Evolutionary conservation across 768 basidiomycete species (phyloP).

Genomic region (Leccinum imitatum): DNA sequence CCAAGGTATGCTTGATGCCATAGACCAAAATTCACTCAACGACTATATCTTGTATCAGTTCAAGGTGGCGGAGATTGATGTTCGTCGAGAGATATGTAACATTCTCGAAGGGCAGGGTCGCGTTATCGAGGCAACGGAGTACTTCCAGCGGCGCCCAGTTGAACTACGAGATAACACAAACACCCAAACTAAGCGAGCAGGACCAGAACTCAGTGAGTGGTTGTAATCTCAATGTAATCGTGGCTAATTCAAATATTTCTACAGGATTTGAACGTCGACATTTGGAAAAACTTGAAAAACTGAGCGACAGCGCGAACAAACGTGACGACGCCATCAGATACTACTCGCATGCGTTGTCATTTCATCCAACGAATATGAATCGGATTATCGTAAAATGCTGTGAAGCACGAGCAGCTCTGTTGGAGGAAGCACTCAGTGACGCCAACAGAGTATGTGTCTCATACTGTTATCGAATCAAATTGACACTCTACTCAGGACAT

Average conservation of each 20-base stretch:
- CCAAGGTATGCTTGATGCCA: not conserved
- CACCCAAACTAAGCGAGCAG: not conserved
- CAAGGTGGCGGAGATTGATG: not conserved
- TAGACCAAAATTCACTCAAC: not conserved
- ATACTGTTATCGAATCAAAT: not conserved
- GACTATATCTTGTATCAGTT: not conserved
- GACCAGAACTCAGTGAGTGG: conserved; percentile 1
- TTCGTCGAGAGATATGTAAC: not conserved
- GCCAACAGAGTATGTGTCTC: not conserved
- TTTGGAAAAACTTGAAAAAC: not conserved
- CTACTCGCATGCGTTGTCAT: not conserved
- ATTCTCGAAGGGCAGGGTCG: not conserved
- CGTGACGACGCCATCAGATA: not conserved
- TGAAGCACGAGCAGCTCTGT: not conserved
- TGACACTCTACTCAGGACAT: not conserved
- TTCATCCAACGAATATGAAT: not conserved
- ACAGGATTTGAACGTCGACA: not conserved
- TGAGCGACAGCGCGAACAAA: not conserved
- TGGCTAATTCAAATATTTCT: not conserved
- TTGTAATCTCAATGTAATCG: too few species aligned
- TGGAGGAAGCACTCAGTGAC: not conserved
- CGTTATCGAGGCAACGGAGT: not conserved
- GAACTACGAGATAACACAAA: not conserved
- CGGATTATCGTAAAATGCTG: not conserved
- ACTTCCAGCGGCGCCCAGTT: not conserved